A percentile compares a stretch with the other conserved stretches of the same genome.
These are phyloP conservation scores for Nemania sp. DNA, from an alignment of 2,329 filamentous ascomycete species.

Conservation along the genomic window DNA sequence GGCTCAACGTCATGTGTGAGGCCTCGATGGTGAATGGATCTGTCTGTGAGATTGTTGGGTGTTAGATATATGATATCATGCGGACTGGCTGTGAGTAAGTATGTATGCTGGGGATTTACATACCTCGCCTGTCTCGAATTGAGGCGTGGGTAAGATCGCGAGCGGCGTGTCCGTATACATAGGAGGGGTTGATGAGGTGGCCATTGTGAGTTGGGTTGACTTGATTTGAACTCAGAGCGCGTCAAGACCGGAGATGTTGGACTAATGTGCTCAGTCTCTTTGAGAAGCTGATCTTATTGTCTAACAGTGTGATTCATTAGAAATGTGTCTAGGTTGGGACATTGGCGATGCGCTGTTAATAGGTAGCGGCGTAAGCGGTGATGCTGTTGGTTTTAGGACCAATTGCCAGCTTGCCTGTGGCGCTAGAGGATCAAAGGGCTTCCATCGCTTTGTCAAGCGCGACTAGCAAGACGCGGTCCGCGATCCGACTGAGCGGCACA, in stretches of 20 bases:
- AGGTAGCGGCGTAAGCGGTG: too few relatives aligned
- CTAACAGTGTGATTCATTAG: too few relatives aligned
- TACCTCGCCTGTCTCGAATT: constrained; percentile 44
- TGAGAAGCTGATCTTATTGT: not conserved
- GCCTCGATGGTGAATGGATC: constrained; percentile 31
- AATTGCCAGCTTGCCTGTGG: too few relatives aligned
- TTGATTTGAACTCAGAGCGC: not conserved
- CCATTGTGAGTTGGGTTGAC: not conserved
- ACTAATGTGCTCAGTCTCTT: too few relatives aligned
- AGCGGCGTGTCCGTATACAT: constrained; percentile 28
- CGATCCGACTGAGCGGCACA: too few relatives aligned
- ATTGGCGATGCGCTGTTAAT: too few relatives aligned
- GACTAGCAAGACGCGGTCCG: too few relatives aligned
- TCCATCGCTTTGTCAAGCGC: too few relatives aligned
- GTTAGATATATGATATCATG: not conserved
- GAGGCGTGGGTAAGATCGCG: constrained; percentile 23
- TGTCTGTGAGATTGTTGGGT: constrained; percentile 31
- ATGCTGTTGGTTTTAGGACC: too few relatives aligned
- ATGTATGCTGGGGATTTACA: constrained; percentile 33
- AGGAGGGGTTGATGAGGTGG: not conserved
- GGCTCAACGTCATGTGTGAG: constrained; percentile 31
- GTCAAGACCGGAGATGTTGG: not conserved
- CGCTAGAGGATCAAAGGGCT: too few relatives aligned
- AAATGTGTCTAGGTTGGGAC: too few relatives aligned
- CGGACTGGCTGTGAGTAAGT: not conserved